These are phyloP conservation scores for Acrasis kona DNA, from an alignment of 78 protist genomes.

Conservation along the genomic window DNA sequence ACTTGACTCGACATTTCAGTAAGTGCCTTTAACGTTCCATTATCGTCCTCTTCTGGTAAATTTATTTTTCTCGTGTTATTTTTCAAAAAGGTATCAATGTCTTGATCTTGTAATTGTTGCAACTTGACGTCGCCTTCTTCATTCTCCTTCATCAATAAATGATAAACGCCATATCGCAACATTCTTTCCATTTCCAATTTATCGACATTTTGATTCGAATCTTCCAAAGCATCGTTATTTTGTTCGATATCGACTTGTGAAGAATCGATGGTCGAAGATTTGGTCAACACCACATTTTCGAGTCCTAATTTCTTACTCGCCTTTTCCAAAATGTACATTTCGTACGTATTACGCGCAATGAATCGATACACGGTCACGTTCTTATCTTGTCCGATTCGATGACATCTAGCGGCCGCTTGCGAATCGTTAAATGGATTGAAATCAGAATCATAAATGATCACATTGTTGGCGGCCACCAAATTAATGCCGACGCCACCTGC, in stretches of 20 bases:
- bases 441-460: slow-evolving; percentile 91
- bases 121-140: neutral
- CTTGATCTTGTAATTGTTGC: neutral
- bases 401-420: slow-evolving; percentile 79
- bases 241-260: no score
- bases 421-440: slow-evolving; percentile 97
- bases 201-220: neutral
- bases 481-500: slow-evolving; percentile 99
- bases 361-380: slow-evolving; percentile 79
- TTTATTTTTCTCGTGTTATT: no score
- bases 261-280: no score
- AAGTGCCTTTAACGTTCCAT: no score
- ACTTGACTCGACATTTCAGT: no score
- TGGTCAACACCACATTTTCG: slow-evolving; percentile 53
- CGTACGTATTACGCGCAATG: slow-evolving; percentile 73
- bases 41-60: no score
- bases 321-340: slow-evolving; percentile 52
- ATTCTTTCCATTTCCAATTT: neutral
- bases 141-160: neutral
- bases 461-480: slow-evolving; percentile 89
- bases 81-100: no score
- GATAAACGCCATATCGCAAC: neutral
- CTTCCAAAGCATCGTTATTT: no score
- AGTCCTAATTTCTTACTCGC: slow-evolving; percentile 72
- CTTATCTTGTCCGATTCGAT: slow-evolving; percentile 84